phyloP scores from a whole-genome alignment of 805 yeast species.

The Ogataea nonfermentans region DNA sequence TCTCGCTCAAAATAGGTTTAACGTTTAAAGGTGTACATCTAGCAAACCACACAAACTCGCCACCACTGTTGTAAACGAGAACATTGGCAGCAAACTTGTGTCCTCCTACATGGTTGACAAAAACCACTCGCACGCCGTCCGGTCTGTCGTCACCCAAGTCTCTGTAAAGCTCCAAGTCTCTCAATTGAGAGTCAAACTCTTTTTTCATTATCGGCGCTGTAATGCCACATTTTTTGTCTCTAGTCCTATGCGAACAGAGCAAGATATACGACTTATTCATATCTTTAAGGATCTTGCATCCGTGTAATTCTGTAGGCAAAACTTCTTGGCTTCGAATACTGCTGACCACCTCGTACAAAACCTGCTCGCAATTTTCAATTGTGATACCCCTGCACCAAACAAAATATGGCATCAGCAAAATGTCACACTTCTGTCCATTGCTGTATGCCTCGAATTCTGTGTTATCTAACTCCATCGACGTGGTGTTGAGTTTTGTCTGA shows the following conservation, averaged over 20 bases:
- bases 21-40: conserved; percentile 77
- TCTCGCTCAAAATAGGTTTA: conserved; percentile 69
- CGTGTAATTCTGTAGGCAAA: conserved; percentile 12
- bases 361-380: conserved; percentile 40
- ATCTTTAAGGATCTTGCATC: conserved; percentile 38
- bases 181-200: conserved; percentile 68
- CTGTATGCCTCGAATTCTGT: conserved; percentile 40
- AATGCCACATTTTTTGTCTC: conserved; percentile 91
- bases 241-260: conserved; percentile 83
- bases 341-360: conserved; percentile 46
- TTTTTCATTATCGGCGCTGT: conserved; percentile 89
- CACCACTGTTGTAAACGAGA: conserved; percentile 66
- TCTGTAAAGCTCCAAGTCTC: conserved; percentile 70
- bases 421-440: conserved; percentile 49
- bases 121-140: conserved; percentile 70
- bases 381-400: conserved; percentile 60
- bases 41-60: conserved; percentile 86
- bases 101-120: conserved; percentile 89
- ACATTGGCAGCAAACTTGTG: conserved; percentile 94
- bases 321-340: conserved; percentile 30
- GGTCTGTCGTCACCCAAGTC: conserved; percentile 75
- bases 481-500: conserved; percentile 21
- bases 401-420: conserved; percentile 71
- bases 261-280: conserved; percentile 51
- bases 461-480: conserved; percentile 28